A percentile compares a stretch with the other conserved stretches of the same genome.
Evolutionary conservation across 2,329 filamentous ascomycete genomes (phyloP).

Genomic region (Penicillium sp.): DNA sequence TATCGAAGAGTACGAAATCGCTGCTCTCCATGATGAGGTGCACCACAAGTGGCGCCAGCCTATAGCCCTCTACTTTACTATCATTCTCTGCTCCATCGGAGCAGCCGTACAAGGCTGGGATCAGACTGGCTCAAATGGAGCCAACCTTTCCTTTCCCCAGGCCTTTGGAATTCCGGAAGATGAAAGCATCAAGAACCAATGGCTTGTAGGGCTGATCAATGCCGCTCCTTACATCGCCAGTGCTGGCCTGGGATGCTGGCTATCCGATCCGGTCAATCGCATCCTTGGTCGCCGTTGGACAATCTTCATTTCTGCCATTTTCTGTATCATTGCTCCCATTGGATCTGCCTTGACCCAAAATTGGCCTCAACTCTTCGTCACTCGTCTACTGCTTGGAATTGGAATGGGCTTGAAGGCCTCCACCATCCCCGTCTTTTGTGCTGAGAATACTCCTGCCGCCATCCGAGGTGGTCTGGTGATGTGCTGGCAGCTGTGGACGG

Average conservation of each 20-base stretch:
- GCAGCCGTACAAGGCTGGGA: slow-evolving; percentile 51
- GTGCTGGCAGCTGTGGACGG: slow-evolving; percentile 56
- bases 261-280: slow-evolving; percentile 65
- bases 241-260: slow-evolving; percentile 61
- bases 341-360: slow-evolving; percentile 63
- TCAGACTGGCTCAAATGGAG: slow-evolving; percentile 39
- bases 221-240: slow-evolving; percentile 56
- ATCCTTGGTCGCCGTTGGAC: slow-evolving; percentile 61
- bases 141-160: slow-evolving; percentile 53
- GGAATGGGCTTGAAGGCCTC: slow-evolving; percentile 65
- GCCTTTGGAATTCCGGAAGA: slow-evolving; percentile 48
- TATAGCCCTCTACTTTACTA: slow-evolving; percentile 49
- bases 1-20: slow-evolving; percentile 31
- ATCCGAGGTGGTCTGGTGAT: slow-evolving; percentile 60
- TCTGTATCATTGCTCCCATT: slow-evolving; percentile 68
- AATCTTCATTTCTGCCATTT: slow-evolving; percentile 64
- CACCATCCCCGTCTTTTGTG: slow-evolving; percentile 57
- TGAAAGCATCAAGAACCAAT: slow-evolving; percentile 48
- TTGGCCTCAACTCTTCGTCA: slow-evolving; percentile 60
- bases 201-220: slow-evolving; percentile 69
- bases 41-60: slow-evolving; percentile 54
- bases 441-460: slow-evolving; percentile 57
- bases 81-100: slow-evolving; percentile 54
- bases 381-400: slow-evolving; percentile 59
- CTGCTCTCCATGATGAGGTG: slow-evolving; percentile 45